Evolutionary conservation across 225 moss, liverwort and hornwort species (phyloP), one percentile per base, ranked within the genome.

Genomic region (Sphagnum tenellum): DNA sequence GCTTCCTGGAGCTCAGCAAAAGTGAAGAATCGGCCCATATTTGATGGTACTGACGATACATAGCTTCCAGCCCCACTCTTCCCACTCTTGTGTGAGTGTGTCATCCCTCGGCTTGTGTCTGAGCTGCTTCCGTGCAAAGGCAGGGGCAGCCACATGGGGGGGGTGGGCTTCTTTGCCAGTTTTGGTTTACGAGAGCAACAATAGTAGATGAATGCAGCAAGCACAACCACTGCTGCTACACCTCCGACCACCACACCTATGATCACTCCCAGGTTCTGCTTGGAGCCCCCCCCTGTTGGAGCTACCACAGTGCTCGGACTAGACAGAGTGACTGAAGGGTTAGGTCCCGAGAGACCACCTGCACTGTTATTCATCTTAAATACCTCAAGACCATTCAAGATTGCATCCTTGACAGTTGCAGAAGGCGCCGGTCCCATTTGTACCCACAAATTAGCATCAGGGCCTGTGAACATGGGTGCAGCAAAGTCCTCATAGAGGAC

Each of bases 121-220:
- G 92, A 89, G 66, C 88, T 90, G 5, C 88, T 83, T 56, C 92
- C 92, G 13, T 96, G 96, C 0, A 92, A 74, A 9, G 92, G 92
- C 7, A 96, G 77, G 7, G 96, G 96, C 14, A 96, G 73, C 92
- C 92, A 96, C 12, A 86, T 78, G 13, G 89, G 77, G 0, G 84
- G 64, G 0, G 81, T 67, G 4, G 89, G 71, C 67, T 89, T 88
- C 0, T 72, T 69, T 10, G 74, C 71, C 47, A 78, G 72, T 1
- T 70, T 1, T 74, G 64, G 81, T 7, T 69, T 85, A 10, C 73
- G 53, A 48, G 70, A 76, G 59, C 94, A 94, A 57, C 69, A 87
- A 59, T 76, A 85, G 64, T 79, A 80, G 7, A 86, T 12, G 29
- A 78, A 82, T 11, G 67, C 86, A 2, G 71, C 50, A 29, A 83